phyloP scores from a whole-genome alignment of 2,329 filamentous ascomycete genomes.

The Trichoderma gracile region DNA sequence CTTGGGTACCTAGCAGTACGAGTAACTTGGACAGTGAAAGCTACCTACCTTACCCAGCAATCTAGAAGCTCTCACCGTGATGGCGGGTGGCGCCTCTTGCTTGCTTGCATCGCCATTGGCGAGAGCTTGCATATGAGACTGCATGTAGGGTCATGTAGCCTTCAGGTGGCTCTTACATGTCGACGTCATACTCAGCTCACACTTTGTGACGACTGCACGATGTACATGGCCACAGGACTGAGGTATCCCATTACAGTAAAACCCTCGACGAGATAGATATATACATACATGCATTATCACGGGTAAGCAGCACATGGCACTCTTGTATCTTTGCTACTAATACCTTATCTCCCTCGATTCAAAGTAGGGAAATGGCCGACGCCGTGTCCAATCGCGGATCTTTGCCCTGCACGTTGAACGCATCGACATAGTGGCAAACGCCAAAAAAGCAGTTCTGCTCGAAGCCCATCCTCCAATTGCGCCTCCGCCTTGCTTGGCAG shows the following conservation, averaged over 20 bases:
- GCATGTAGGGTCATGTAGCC: neutral
- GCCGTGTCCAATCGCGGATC: neutral
- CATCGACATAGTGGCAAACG: constrained; percentile 18
- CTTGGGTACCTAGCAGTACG: no score
- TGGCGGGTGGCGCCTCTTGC: neutral
- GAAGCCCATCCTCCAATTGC: constrained; percentile 7
- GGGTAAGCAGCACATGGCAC: neutral
- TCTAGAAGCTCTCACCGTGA: neutral
- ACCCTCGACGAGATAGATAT: neutral
- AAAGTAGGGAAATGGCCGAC: neutral
- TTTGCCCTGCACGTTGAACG: neutral
- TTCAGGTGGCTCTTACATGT: neutral
- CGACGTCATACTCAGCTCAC: neutral
- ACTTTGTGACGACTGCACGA: no score
- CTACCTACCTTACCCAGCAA: no score
- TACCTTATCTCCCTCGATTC: neutral
- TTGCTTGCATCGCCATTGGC: neutral
- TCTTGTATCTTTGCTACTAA: no score
- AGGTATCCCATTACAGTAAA: no score
- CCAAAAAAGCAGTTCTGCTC: neutral
- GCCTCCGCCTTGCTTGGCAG: neutral
- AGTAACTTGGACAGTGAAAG: no score
- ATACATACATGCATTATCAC: neutral
- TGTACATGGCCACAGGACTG: neutral
- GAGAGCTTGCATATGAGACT: neutral